Percentiles rank a stretch among this genome's conserved stretches.
Evolutionary conservation across 495 filamentous ascomycete species (phyloP).

Genomic region (Hypoxylon crocopeplum): DNA sequence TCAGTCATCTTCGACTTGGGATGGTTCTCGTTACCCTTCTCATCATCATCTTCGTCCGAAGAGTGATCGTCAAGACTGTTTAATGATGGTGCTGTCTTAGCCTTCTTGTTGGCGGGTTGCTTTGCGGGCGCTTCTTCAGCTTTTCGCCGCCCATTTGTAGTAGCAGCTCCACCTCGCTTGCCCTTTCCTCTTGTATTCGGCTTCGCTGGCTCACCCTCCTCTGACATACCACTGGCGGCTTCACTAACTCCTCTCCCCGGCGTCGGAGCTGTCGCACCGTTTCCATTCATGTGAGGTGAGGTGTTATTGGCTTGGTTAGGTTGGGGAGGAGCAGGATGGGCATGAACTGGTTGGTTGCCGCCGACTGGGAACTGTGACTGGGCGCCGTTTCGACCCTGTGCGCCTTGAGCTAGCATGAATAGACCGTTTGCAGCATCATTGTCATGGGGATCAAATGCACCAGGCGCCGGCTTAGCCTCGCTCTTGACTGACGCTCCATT

Average conservation of each 20-base stretch:
- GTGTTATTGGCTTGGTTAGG: conserved; percentile 55
- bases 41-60: conserved; percentile 62
- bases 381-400: conserved; percentile 69
- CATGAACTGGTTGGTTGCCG: conserved; percentile 55
- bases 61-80: conserved; percentile 51
- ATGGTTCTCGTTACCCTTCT: conserved; percentile 43
- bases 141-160: conserved; percentile 74
- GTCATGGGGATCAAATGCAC: conserved; percentile 82
- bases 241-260: conserved; percentile 68
- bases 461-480: conserved; percentile 54
- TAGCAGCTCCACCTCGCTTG: conserved; percentile 62
- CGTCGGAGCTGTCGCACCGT: conserved; percentile 50
- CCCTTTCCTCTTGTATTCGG: conserved; percentile 69
- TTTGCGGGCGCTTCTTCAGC: conserved; percentile 76
- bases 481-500: conserved; percentile 51
- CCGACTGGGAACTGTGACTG: conserved; percentile 60
- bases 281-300: conserved; percentile 59
- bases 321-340: conserved; percentile 39
- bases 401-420: conserved; percentile 84
- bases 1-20: conserved; percentile 92
- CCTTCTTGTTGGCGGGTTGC: conserved; percentile 71
- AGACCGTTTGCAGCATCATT: conserved; percentile 96
- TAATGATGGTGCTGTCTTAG: conserved; percentile 60
- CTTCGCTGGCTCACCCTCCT: conserved; percentile 72
- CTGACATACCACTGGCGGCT: conserved; percentile 71